Conservation (phyloP, 768 basidiomycete genomes). For the Gautieria morchelliformis region DNA sequence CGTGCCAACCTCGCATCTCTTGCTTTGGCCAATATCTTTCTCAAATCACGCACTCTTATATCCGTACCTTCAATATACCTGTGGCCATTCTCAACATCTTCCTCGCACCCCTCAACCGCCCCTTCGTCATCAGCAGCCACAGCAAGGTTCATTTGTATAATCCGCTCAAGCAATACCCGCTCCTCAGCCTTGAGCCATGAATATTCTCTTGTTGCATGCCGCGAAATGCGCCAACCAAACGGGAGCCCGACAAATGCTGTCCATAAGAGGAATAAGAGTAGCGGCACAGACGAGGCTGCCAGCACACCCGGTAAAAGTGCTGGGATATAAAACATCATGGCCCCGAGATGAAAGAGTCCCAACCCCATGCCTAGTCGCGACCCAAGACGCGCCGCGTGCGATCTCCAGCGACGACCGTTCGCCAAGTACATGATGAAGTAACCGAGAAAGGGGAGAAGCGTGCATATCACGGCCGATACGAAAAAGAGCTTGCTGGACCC, state of each 20-base stretch:
- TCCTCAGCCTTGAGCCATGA: slow-evolving; percentile 2
- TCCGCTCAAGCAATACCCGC: background rate
- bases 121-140: background rate
- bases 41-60: slow-evolving; percentile 6
- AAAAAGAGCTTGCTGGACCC: slow-evolving; percentile 3
- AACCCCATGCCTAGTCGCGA: slow-evolving; percentile 1
- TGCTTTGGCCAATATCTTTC: slow-evolving; percentile 2
- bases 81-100: slow-evolving; percentile 4
- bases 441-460: slow-evolving; percentile 3
- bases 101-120: background rate
- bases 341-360: slow-evolving; percentile 5
- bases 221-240: slow-evolving; percentile 1
- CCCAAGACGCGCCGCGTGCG: background rate
- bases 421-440: background rate
- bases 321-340: slow-evolving; percentile 6
- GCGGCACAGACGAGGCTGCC: background rate
- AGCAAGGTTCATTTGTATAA: background rate
- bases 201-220: background rate
- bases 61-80: slow-evolving; percentile 9
- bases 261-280: slow-evolving; percentile 1
- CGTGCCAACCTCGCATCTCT: slow-evolving; percentile 7
- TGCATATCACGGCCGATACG: background rate
- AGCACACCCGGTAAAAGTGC: background rate
- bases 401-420: slow-evolving; percentile 1
- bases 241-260: background rate